Percentiles rank a stretch among this genome's conserved stretches.
Evolutionary conservation across 345 rosid genomes (phyloP).

Genomic region (Eucalyptus urophylla): DNA sequence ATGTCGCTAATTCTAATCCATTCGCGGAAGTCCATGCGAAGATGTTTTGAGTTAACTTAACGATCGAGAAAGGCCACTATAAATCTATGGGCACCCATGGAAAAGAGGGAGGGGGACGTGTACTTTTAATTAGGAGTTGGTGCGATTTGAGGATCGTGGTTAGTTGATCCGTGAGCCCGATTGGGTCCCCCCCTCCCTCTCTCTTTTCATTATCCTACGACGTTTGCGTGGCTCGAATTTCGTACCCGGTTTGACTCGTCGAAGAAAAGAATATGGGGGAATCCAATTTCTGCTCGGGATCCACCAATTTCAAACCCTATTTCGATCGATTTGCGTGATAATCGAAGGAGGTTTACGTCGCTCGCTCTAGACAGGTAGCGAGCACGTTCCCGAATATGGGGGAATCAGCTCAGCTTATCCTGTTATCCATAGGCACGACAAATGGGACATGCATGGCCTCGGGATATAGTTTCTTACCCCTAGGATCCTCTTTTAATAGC

Average conservation of each 20-base stretch:
- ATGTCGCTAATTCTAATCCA: background rate
- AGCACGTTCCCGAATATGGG: background rate
- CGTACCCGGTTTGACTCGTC: background rate
- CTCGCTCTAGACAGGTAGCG: background rate
- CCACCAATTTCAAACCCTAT: background rate
- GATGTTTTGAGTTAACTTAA: background rate
- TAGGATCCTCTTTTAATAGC: background rate
- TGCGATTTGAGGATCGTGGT: slow-evolving; percentile 4
- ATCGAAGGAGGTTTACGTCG: background rate
- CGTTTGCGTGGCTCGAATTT: background rate
- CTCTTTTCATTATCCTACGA: background rate
- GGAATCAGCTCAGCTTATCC: background rate
- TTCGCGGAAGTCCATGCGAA: background rate
- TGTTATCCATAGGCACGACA: background rate
- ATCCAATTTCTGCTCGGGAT: slow-evolving; percentile 1
- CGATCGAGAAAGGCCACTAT: background rate
- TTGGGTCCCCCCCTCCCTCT: slow-evolving; percentile 1
- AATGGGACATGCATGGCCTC: background rate
- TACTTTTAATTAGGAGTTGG: background rate
- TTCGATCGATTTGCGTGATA: background rate
- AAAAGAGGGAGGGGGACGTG: background rate
- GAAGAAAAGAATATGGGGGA: background rate
- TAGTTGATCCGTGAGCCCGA: slow-evolving; percentile 29
- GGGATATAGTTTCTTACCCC: background rate
- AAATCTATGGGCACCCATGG: background rate